A percentile compares a stretch with the other conserved stretches of the same genome.
These are phyloP conservation scores for Arthrinium phaeospermum DNA, from an alignment of 2,329 filamentous ascomycete genomes.

Conservation along the genomic window DNA sequence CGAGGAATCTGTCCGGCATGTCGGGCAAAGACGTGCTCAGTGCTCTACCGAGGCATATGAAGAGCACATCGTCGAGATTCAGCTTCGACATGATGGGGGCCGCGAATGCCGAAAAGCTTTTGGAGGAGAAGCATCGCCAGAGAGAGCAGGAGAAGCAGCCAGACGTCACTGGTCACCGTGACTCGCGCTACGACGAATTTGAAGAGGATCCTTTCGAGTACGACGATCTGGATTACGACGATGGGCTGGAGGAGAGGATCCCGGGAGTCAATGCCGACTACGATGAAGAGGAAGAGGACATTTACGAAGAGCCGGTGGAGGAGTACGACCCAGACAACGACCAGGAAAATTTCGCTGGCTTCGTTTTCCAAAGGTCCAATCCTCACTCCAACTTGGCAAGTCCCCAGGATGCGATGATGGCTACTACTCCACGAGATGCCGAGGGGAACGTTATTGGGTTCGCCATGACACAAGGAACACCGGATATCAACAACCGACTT, in stretches of 20 bases:
- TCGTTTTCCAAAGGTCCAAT: conserved; percentile 62
- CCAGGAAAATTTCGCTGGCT: conserved; percentile 66
- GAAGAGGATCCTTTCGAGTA: conserved; percentile 67
- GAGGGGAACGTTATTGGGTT: conserved; percentile 63
- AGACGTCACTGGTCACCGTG: conserved; percentile 44
- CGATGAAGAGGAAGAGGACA: conserved; percentile 29
- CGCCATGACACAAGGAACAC: conserved; percentile 56
- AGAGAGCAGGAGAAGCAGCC: conserved; percentile 67
- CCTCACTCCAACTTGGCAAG: conserved; percentile 56
- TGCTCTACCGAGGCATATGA: conserved; percentile 68
- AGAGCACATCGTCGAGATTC: conserved; percentile 79
- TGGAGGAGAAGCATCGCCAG: conserved; percentile 76
- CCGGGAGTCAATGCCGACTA: conserved; percentile 59
- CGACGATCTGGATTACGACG: conserved; percentile 69
- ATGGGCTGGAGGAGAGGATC: conserved; percentile 70
- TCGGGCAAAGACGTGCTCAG: conserved; percentile 53
- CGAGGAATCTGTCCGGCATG: conserved; percentile 48
- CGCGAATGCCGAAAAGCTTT: conserved; percentile 68
- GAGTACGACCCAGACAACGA: conserved; percentile 57
- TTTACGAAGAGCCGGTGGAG: conserved; percentile 38
- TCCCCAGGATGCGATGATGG: conserved; percentile 52
- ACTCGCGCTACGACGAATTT: conserved; percentile 66
- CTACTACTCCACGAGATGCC: conserved; percentile 60
- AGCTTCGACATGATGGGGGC: conserved; percentile 81
- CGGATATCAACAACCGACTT: conserved; percentile 23